phyloP scores from a whole-genome alignment of 225 moss, liverwort and hornwort species.

The Polytrichum commune region DNA sequence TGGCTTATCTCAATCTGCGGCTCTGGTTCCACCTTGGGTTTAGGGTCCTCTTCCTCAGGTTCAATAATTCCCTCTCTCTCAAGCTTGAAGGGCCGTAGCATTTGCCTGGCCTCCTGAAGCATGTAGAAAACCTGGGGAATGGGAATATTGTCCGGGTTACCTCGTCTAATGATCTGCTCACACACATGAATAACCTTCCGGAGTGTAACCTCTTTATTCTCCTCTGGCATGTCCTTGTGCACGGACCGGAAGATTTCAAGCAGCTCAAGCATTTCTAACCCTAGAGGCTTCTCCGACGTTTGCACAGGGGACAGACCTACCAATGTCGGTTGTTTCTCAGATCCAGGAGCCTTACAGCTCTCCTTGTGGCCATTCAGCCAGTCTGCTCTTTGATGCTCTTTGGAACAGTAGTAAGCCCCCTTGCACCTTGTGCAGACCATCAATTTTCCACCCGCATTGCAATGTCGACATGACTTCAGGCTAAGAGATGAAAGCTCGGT shows the following conservation, averaged over 20 bases:
- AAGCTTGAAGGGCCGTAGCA: slow-evolving; percentile 41
- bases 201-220: slow-evolving; percentile 46
- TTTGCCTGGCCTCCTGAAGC: slow-evolving; percentile 47
- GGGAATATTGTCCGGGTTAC: slow-evolving; percentile 41
- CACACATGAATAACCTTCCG: slow-evolving; percentile 48
- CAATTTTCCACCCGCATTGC: slow-evolving; percentile 38
- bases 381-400: slow-evolving; percentile 43
- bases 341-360: slow-evolving; percentile 29
- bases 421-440: slow-evolving; percentile 47
- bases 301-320: slow-evolving; percentile 11
- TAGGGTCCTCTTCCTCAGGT: slow-evolving; percentile 18
- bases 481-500: slow-evolving; percentile 23
- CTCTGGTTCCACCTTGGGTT: slow-evolving; percentile 14
- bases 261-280: slow-evolving; percentile 45
- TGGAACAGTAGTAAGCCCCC: slow-evolving; percentile 42
- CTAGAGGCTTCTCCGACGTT: slow-evolving; percentile 32
- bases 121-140: slow-evolving; percentile 47
- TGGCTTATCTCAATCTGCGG: neutral
- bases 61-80: slow-evolving; percentile 31
- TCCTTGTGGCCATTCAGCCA: slow-evolving; percentile 51
- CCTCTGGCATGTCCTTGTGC: slow-evolving; percentile 51
- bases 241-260: slow-evolving; percentile 41
- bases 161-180: slow-evolving; percentile 47
- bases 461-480: slow-evolving; percentile 42
- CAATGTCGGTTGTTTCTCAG: neutral